Evolutionary conservation across 768 basidiomycete genomes (phyloP), one percentile per base, ranked within the genome.

Genomic region (Tylopilus sp.): DNA sequence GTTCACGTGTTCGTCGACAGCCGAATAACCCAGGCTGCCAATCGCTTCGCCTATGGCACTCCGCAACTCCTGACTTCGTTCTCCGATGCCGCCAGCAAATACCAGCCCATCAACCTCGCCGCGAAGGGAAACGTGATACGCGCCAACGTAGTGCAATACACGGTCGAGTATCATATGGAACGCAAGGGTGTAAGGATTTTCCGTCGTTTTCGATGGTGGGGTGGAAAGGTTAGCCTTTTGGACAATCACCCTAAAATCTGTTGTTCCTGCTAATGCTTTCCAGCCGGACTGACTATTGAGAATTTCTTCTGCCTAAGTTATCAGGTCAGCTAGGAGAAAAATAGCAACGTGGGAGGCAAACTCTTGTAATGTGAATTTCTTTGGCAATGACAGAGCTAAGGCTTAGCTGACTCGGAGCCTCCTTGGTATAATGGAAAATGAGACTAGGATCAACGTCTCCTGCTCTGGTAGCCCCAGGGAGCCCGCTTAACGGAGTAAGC

Each of bases 51-150:
- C 76, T 17, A 95, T 74, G 19, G 81, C 80, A 36, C 71, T 64
- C 37, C 93, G 72, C 49, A 98, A 69, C 58, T 80, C 76, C 17
- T 70, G 73, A 54, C 84, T 81, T 58, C 76, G 78, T 70, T 97
- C 94, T 0, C 94, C 94, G 48, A 97, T 91, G 0, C 92, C 92
- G 4, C 93, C 92, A 0, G 89, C 78, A 66, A 95, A 93, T 13
- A 94, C 88, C 37, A 95, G 63, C 2, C 86, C 92, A 65, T 93
- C 87, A 12, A 93, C 80, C 24, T 75, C 54, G 16, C 81, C 80
- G 29, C 76, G 76, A 22, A 93, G 79, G 65, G 89, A 86, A 59
- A 91, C 72, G 59, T 85, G 82, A 67, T 92, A 93, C 43, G 83
- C 77, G 7, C 87, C 91, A 42, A 91, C 68, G 57, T 75, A 92